Evolutionary conservation across 495 filamentous ascomycete species (phyloP).

Genomic region (Pyrenula aspistea): DNA sequence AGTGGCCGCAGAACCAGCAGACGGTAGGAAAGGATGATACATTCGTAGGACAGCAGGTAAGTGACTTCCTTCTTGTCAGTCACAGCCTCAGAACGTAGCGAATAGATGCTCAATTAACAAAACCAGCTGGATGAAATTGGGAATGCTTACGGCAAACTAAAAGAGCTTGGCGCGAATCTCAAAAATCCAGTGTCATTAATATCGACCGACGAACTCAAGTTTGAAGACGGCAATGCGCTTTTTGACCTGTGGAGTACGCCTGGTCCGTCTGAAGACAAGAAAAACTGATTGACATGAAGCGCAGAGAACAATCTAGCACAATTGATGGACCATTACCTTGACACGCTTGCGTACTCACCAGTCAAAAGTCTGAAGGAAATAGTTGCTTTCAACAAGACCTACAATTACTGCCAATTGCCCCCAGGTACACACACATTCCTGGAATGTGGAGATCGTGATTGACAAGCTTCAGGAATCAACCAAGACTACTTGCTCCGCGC

Average conservation of each 20-base stretch:
- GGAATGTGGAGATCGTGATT: too few species aligned
- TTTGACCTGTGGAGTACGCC: background rate
- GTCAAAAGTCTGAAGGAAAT: slow-evolving; percentile 7
- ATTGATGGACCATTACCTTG: slow-evolving; percentile 9
- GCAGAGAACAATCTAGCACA: background rate
- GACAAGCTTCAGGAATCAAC: background rate
- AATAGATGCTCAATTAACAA: background rate
- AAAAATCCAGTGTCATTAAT: background rate
- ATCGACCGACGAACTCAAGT: background rate
- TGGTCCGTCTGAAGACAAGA: background rate
- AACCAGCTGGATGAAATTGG: background rate
- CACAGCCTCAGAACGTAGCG: too few species aligned
- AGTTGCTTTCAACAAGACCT: slow-evolving; percentile 14
- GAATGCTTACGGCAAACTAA: background rate
- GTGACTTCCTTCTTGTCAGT: background rate
- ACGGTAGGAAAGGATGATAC: background rate
- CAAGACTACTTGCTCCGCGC: background rate
- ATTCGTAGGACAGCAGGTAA: background rate
- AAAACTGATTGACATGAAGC: background rate
- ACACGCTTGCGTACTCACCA: slow-evolving; percentile 10
- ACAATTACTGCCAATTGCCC: slow-evolving; percentile 15
- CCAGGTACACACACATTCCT: slow-evolving; percentile 4
- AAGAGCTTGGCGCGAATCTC: background rate
- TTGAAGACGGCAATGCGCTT: background rate
- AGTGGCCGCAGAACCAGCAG: background rate